Evolutionary conservation across 2,329 filamentous ascomycete species (phyloP).

Genomic region (Cytospora paraplurivora): DNA sequence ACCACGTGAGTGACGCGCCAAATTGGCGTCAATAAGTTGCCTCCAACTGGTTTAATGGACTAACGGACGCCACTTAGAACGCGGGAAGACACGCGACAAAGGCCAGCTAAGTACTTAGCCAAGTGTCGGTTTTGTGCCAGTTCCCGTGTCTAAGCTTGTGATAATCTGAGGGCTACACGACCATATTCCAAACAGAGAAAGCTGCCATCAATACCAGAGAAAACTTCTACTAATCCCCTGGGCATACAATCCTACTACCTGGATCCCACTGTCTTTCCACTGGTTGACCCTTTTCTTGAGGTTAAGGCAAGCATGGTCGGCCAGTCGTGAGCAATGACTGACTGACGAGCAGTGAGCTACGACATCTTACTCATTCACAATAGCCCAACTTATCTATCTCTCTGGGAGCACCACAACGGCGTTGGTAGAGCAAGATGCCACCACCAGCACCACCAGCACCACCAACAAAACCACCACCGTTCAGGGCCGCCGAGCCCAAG

Average conservation of each 20-base stretch:
- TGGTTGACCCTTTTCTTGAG: background rate
- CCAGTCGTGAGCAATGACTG: background rate
- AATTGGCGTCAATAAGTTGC: slow-evolving; percentile 8
- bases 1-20: slow-evolving; percentile 18
- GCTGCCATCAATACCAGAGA: background rate
- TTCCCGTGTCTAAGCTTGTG: background rate
- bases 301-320: background rate
- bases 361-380: background rate
- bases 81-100: slow-evolving; percentile 17
- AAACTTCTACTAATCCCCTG: background rate
- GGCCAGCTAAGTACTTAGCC: background rate
- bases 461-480: slow-evolving; percentile 24
- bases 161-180: background rate
- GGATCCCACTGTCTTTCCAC: background rate
- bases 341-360: background rate
- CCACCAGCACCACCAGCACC: slow-evolving; percentile 13
- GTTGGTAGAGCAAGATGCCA: slow-evolving; percentile 20
- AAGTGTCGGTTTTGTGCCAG: background rate
- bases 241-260: background rate
- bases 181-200: background rate
- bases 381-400: background rate
- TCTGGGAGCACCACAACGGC: background rate
- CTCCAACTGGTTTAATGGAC: too few relatives aligned
- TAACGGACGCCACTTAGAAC: slow-evolving; percentile 11
- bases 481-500: slow-evolving; percentile 45